phyloP scores from a whole-genome alignment of 2,329 filamentous ascomycete species.

The Cryphonectria naterciae region DNA sequence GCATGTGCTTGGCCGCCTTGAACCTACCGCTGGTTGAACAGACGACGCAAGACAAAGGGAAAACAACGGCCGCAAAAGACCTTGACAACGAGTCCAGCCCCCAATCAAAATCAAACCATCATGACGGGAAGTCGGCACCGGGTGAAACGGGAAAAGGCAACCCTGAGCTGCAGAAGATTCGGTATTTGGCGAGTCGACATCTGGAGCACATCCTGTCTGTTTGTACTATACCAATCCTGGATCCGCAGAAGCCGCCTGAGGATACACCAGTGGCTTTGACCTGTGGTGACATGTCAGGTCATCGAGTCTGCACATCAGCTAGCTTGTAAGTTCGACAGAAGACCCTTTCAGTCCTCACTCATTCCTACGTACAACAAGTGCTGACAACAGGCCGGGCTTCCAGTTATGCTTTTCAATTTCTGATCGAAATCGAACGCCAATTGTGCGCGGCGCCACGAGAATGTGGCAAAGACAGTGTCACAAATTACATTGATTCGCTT shows the following conservation, averaged over 20 bases:
- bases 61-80: no score
- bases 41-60: no score
- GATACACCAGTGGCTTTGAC: constrained; percentile 5
- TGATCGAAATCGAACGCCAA: background rate
- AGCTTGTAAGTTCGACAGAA: constrained; percentile 6
- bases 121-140: no score
- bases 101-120: no score
- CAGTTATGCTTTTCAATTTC: constrained; percentile 10
- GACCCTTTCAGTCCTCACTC: no score
- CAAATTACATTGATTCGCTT: background rate
- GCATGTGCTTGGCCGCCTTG: no score
- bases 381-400: background rate
- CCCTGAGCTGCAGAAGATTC: background rate
- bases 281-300: constrained; percentile 21
- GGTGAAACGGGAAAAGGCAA: background rate
- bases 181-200: constrained; percentile 11
- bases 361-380: no score
- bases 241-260: background rate
- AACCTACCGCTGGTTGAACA: no score
- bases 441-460: background rate
- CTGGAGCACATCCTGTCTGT: constrained; percentile 14
- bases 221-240: constrained; percentile 1
- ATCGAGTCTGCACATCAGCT: constrained; percentile 10
- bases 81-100: no score
- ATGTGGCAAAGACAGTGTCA: no score